Percentiles rank a stretch among this genome's conserved stretches.
phyloP scores from a whole-genome alignment of 2,329 filamentous ascomycete genomes.

The Orbilia quercus region DNA sequence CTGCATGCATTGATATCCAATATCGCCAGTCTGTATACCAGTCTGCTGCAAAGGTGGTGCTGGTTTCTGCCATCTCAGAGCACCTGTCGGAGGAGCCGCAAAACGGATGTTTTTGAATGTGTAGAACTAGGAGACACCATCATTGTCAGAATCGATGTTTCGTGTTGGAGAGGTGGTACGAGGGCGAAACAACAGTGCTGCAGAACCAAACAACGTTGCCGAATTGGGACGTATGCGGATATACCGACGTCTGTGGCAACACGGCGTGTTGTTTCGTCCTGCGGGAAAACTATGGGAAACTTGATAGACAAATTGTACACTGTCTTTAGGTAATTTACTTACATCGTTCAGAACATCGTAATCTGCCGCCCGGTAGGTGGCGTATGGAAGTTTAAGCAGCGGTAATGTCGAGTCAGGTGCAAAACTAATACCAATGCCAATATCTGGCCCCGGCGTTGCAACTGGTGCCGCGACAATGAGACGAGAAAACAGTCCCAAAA shows the following conservation, averaged over 20 bases:
- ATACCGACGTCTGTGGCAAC: conserved; percentile 22
- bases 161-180: conserved; percentile 29
- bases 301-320: background rate
- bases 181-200: conserved; percentile 3
- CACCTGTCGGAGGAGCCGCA: conserved; percentile 64
- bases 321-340: conserved; percentile 10
- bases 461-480: conserved; percentile 24
- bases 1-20: conserved; percentile 62
- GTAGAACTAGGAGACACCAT: conserved; percentile 60
- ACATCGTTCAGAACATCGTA: conserved; percentile 62
- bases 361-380: conserved; percentile 60
- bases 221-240: conserved; percentile 40
- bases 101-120: conserved; percentile 65
- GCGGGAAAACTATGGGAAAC: background rate
- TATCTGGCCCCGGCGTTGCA: conserved; percentile 30
- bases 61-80: conserved; percentile 64
- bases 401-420: conserved; percentile 59
- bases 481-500: conserved; percentile 29
- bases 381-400: conserved; percentile 62
- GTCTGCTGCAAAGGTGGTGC: conserved; percentile 62
- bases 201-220: background rate
- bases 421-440: conserved; percentile 57
- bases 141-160: conserved; percentile 4
- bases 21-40: conserved; percentile 61
- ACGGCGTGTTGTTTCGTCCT: conserved; percentile 8